Percentiles rank a stretch among this genome's conserved stretches.
Conservation (phyloP, 441 rosid genomes). For the Hura crepitans region DNA sequence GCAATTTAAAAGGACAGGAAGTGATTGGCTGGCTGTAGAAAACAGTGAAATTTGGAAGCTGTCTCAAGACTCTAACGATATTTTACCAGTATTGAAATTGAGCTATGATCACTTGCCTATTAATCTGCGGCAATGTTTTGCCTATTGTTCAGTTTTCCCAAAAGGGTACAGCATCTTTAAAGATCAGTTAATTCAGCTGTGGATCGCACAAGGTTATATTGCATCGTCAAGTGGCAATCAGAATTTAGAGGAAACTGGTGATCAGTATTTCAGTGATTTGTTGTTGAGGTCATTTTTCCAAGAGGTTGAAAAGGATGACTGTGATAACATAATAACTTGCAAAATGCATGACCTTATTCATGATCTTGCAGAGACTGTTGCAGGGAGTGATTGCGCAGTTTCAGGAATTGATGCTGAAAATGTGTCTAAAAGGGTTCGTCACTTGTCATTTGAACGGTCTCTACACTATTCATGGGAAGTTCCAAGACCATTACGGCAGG, state of each 20-base stretch:
- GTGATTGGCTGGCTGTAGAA: constrained; percentile 11
- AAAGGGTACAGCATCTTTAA: constrained; percentile 14
- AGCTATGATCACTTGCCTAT: constrained; percentile 25
- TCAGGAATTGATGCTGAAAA: constrained; percentile 13
- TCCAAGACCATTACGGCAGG: constrained; percentile 13
- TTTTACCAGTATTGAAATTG: constrained; percentile 24
- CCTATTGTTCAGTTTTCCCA: constrained; percentile 29
- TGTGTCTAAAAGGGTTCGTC: constrained; percentile 13
- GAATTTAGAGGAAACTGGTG: constrained; percentile 24
- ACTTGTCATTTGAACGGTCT: constrained; percentile 20
- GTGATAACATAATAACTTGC: constrained; percentile 3
- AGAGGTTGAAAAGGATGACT: constrained; percentile 23
- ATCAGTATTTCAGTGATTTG: constrained; percentile 21
- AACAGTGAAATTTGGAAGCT: constrained; percentile 16
- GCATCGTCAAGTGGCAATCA: constrained; percentile 13
- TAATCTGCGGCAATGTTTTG: constrained; percentile 27
- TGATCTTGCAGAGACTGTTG: constrained; percentile 24
- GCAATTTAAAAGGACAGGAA: constrained; percentile 8
- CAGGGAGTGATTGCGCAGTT: constrained; percentile 20
- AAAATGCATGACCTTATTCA: constrained; percentile 31
- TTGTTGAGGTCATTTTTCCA: constrained; percentile 27
- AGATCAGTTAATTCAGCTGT: constrained; percentile 17
- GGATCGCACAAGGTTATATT: constrained; percentile 27
- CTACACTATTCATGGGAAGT: constrained; percentile 18
- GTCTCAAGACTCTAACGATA: constrained; percentile 5